Conservation (phyloP, 2,329 filamentous ascomycete species). For the Stemphylium lycopersici region DNA sequence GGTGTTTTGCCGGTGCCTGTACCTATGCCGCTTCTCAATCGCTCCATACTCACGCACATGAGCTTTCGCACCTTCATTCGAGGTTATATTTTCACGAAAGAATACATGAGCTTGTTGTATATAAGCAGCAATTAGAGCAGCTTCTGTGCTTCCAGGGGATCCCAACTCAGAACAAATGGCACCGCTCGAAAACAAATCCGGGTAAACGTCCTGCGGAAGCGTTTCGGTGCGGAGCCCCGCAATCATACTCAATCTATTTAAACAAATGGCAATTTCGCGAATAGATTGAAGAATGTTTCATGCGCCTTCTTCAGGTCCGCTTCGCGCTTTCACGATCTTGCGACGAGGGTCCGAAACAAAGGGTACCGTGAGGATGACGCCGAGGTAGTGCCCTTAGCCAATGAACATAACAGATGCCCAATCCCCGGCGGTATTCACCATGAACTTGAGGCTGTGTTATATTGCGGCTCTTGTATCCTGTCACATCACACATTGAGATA, state of each 20-base stretch:
- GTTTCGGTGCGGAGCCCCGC: slow-evolving; percentile 7
- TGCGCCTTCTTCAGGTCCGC: slow-evolving; percentile 13
- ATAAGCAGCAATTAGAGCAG: neutral
- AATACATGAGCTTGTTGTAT: neutral
- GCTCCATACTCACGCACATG: too few species aligned
- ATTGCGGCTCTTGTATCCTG: too few species aligned
- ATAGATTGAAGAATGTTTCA: slow-evolving; percentile 16
- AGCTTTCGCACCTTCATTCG: too few species aligned
- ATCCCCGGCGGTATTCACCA: neutral
- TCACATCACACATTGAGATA: too few species aligned
- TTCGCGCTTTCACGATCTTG: neutral
- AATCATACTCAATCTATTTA: slow-evolving; percentile 18
- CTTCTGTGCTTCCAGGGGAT: slow-evolving; percentile 4
- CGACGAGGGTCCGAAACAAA: slow-evolving; percentile 16
- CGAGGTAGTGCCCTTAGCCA: slow-evolving; percentile 8
- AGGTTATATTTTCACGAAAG: too few species aligned
- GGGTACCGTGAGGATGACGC: slow-evolving; percentile 9
- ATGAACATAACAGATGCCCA: neutral
- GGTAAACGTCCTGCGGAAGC: slow-evolving; percentile 8
- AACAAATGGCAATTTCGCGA: slow-evolving; percentile 11
- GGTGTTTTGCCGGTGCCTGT: too few species aligned
- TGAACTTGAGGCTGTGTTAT: too few species aligned
- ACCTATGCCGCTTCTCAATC: too few species aligned
- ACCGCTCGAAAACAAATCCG: slow-evolving; percentile 3
- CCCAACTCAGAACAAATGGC: neutral